These are phyloP conservation scores for Monilinia aucupariae DNA, from an alignment of 2,329 filamentous ascomycete genomes.

Conservation along the genomic window DNA sequence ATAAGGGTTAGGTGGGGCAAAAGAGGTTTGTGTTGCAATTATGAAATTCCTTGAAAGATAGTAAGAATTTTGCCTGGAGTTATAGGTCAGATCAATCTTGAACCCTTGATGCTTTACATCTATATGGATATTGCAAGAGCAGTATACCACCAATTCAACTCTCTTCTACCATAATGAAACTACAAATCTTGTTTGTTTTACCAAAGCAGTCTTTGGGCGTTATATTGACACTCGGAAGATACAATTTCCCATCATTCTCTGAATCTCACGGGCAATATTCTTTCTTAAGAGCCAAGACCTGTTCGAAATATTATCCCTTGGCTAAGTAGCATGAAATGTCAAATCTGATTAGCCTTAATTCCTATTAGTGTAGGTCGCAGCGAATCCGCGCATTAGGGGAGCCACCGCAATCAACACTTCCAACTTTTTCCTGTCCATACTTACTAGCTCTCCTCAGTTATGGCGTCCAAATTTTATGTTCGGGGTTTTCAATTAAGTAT, in stretches of 20 bases:
- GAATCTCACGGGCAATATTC: too few species aligned
- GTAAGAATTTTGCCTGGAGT: neutral
- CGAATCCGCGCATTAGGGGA: too few species aligned
- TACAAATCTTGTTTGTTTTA: neutral
- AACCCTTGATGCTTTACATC: neutral
- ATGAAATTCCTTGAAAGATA: neutral
- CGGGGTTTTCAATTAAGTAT: too few species aligned
- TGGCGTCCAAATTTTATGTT: too few species aligned
- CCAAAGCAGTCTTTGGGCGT: neutral
- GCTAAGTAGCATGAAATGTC: too few species aligned
- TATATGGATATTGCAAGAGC: neutral
- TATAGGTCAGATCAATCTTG: neutral
- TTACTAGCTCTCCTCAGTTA: too few species aligned
- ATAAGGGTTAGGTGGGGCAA: neutral
- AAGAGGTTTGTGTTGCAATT: neutral
- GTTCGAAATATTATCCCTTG: too few species aligned
- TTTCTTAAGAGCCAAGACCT: too few species aligned
- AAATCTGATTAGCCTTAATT: too few species aligned
- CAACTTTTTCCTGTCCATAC: too few species aligned
- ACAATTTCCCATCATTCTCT: neutral
- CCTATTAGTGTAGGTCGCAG: too few species aligned
- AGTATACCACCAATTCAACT: slow-evolving; percentile 1
- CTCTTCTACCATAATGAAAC: neutral
- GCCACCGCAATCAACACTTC: too few species aligned
- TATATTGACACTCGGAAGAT: neutral